These are phyloP conservation scores for Corinectria fuckeliana DNA, from an alignment of 2,329 filamentous ascomycete genomes.

Conservation along the genomic window DNA sequence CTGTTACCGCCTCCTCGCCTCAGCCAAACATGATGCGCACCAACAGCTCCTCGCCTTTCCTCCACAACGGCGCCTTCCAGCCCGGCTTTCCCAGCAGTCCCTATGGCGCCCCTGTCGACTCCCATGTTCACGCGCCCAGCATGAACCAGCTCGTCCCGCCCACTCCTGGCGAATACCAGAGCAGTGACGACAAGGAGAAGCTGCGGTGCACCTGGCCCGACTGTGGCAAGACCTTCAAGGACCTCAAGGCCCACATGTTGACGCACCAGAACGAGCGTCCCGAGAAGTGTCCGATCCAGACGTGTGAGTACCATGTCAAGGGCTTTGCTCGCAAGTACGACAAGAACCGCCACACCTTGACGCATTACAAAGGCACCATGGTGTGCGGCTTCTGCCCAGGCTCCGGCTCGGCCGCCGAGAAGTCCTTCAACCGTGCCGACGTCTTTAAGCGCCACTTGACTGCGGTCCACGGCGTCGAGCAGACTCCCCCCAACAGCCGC, in stretches of 20 bases:
- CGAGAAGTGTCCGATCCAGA: constrained; percentile 92
- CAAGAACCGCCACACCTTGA: constrained; percentile 92
- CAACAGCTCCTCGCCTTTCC: constrained; percentile 71
- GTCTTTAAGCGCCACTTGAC: constrained; percentile 96
- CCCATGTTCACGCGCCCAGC: constrained; percentile 67
- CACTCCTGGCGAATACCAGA: constrained; percentile 63
- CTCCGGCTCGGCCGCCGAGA: constrained; percentile 86
- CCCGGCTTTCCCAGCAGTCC: constrained; percentile 61
- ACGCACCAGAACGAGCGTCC: constrained; percentile 91
- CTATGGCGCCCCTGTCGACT: constrained; percentile 54
- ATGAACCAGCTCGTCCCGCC: constrained; percentile 73
- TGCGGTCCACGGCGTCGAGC: constrained; percentile 89
- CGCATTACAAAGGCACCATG: constrained; percentile 97
- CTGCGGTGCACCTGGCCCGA: constrained; percentile 81
- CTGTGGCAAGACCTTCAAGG: constrained; percentile 87
- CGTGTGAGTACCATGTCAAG: constrained; percentile 90
- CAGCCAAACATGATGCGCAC: constrained; percentile 56
- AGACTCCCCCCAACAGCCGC: constrained; percentile 89
- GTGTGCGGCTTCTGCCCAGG: constrained; percentile 94
- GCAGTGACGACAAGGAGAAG: constrained; percentile 71
- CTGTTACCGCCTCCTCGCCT: constrained; percentile 61
- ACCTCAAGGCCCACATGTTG: constrained; percentile 92
- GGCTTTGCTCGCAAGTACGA: constrained; percentile 96
- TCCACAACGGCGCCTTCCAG: constrained; percentile 61
- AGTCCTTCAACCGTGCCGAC: constrained; percentile 94